Conservation (phyloP, 441 rosid genomes). For the Flueggea neowawraea region DNA sequence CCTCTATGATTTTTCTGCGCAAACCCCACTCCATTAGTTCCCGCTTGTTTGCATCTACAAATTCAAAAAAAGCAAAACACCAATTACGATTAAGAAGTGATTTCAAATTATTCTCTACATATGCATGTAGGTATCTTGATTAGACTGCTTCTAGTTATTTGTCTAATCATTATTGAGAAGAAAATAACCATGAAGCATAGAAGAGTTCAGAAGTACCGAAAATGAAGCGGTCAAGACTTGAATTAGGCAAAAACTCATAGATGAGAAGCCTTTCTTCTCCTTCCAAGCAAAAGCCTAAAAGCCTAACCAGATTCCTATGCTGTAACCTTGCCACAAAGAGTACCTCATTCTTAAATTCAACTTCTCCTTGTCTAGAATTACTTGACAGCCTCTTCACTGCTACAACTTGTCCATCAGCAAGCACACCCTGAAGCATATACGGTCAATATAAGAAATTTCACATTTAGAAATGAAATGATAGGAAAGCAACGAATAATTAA, state of each 20-base stretch:
- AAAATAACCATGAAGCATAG: too few species aligned
- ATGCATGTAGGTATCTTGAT: too few species aligned
- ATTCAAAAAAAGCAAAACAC: neutral
- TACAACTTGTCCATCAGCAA: slow-evolving; percentile 25
- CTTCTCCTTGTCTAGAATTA: slow-evolving; percentile 32
- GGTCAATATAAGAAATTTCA: neutral
- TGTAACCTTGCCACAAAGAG: slow-evolving; percentile 29
- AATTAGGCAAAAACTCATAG: slow-evolving; percentile 34
- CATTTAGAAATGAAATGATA: too few species aligned
- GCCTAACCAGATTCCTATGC: slow-evolving; percentile 35
- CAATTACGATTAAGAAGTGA: too few species aligned
- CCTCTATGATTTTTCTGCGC: slow-evolving; percentile 19
- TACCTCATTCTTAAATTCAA: slow-evolving; percentile 39
- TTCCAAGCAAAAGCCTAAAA: slow-evolving; percentile 35
- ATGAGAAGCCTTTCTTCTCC: slow-evolving; percentile 34
- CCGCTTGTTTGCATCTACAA: neutral
- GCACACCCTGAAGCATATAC: slow-evolving; percentile 20
- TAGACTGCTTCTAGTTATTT: too few species aligned
- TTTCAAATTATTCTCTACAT: too few species aligned
- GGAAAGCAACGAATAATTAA: too few species aligned
- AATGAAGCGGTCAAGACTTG: slow-evolving; percentile 44
- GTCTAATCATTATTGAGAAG: too few species aligned
- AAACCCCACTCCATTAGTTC: slow-evolving; percentile 12
- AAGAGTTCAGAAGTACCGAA: slow-evolving; percentile 16
- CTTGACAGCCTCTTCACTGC: slow-evolving; percentile 42